Conservation (phyloP, 2,329 filamentous ascomycete genomes). For the Scedosporium apiospermum region DNA sequence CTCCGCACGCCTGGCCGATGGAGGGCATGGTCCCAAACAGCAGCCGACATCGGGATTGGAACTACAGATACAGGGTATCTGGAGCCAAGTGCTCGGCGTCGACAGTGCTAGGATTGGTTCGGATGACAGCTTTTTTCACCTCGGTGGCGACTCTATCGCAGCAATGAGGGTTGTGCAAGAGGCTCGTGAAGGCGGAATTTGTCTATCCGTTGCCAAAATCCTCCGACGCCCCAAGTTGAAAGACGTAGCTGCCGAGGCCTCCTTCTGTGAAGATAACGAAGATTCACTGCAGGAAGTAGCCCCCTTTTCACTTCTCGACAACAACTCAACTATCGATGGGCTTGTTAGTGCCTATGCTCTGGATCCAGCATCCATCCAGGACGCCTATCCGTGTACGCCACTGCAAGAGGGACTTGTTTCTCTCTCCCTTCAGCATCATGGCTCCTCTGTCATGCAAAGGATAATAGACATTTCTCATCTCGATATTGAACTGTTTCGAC, state of each 20-base stretch:
- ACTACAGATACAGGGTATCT: slow-evolving; percentile 20
- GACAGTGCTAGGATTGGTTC: slow-evolving; percentile 37
- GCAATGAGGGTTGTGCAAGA: slow-evolving; percentile 44
- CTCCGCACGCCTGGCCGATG: too few relatives aligned
- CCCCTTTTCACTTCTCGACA: not conserved
- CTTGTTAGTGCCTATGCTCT: not conserved
- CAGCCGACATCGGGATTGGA: not conserved
- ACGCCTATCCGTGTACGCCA: slow-evolving; percentile 9
- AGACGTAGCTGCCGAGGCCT: not conserved
- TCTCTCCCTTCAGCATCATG: slow-evolving; percentile 5
- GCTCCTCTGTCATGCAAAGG: slow-evolving; percentile 3
- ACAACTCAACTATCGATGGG: not conserved
- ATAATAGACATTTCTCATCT: not conserved
- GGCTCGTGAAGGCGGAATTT: not conserved
- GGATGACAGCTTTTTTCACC: slow-evolving; percentile 50
- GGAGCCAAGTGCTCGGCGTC: slow-evolving; percentile 35
- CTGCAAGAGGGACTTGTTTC: slow-evolving; percentile 9
- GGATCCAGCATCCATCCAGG: not conserved
- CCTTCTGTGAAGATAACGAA: not conserved
- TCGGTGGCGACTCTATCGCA: slow-evolving; percentile 50
- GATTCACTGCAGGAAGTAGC: not conserved
- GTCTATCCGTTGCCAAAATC: not conserved
- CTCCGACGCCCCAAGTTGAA: not conserved
- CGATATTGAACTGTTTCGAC: slow-evolving; percentile 3
- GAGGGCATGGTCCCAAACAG: too few relatives aligned